Percentiles rank a stretch among this genome's conserved stretches.
Conservation (phyloP, 805 yeast species). For the Saturnispora mendoncae region DNA sequence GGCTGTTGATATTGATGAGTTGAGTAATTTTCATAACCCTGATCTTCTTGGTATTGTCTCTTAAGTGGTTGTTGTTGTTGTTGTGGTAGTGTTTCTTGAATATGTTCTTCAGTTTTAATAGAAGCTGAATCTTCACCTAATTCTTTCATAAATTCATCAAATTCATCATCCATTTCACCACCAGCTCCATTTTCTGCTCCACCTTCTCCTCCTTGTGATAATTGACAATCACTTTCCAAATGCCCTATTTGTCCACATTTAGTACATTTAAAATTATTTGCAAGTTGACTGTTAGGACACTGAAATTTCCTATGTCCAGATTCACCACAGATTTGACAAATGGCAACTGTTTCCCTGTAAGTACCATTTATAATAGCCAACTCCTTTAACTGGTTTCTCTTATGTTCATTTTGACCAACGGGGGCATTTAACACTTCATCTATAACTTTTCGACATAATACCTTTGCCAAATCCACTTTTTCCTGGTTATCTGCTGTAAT, state of each 20-base stretch:
- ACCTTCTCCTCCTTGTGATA: background rate
- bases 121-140: constrained; percentile 27
- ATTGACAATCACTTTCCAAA: constrained; percentile 75
- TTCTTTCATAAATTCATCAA: constrained; percentile 43
- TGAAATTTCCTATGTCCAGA: constrained; percentile 56
- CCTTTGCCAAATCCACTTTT: constrained; percentile 65
- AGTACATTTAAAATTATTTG: constrained; percentile 56
- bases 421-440: constrained; percentile 83
- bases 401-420: constrained; percentile 86
- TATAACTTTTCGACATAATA: constrained; percentile 64
- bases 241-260: constrained; percentile 82
- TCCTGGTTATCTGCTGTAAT: constrained; percentile 77
- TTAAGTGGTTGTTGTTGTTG: background rate
- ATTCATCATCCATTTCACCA: constrained; percentile 36
- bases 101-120: background rate
- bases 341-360: constrained; percentile 58
- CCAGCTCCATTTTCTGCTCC: constrained; percentile 21
- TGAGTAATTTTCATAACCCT: too few species aligned
- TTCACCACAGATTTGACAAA: constrained; percentile 58
- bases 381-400: constrained; percentile 83
- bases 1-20: background rate
- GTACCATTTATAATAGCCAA: constrained; percentile 94
- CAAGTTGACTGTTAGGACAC: constrained; percentile 51
- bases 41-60: background rate
- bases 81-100: background rate